Evolutionary conservation across 148 eudicot species (phyloP).

Genomic region (Camellia sinensis): DNA sequence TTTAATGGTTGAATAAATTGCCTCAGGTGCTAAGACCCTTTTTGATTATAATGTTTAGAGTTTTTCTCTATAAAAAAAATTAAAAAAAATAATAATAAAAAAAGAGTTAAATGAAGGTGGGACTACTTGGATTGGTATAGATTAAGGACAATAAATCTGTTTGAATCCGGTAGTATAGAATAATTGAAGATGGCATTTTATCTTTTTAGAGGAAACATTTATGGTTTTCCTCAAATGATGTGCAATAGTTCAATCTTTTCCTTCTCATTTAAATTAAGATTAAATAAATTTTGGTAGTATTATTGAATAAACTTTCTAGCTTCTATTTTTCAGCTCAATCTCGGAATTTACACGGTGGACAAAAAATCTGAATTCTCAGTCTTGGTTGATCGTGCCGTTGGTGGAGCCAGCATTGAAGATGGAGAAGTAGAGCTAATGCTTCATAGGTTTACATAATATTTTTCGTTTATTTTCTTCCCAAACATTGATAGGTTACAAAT

Average conservation of each 20-base stretch:
- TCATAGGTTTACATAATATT: conserved; percentile 50
- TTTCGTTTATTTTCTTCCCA: neutral
- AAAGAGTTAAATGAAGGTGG: neutral
- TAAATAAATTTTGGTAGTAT: neutral
- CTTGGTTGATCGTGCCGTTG: conserved; percentile 87
- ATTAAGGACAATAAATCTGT: neutral
- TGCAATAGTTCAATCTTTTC: neutral
- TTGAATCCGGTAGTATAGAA: neutral
- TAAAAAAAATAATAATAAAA: too few species aligned
- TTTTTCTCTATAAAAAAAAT: neutral
- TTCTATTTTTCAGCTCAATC: conserved; percentile 62
- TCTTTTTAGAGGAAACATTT: neutral
- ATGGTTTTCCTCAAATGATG: neutral
- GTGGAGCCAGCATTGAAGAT: conserved; percentile 76
- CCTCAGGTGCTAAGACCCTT: neutral
- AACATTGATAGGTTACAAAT: neutral
- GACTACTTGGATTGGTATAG: neutral
- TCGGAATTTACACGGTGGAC: conserved; percentile 63
- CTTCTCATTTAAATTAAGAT: neutral
- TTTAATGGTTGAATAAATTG: neutral
- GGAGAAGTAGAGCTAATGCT: conserved; percentile 90
- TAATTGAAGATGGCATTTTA: neutral
- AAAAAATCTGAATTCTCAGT: conserved; percentile 68
- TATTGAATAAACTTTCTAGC: neutral
- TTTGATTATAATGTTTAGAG: neutral